Percentiles rank a stretch among this genome's conserved stretches.
These are phyloP conservation scores for Calonectria multiphialidica DNA, from an alignment of 2,329 filamentous ascomycete genomes.

Conservation along the genomic window DNA sequence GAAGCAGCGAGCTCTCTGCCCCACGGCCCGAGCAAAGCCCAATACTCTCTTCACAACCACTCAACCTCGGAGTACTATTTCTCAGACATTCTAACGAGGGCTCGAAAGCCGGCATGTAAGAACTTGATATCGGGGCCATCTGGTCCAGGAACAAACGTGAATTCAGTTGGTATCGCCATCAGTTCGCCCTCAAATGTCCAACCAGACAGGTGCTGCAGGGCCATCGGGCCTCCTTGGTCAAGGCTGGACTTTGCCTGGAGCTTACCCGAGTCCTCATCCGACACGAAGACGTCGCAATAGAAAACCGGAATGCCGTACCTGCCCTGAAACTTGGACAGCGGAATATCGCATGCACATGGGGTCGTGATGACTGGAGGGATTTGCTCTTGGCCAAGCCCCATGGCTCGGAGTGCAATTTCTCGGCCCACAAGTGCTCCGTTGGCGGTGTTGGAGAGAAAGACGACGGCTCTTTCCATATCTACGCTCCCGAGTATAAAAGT, in stretches of 20 bases:
- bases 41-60: background rate
- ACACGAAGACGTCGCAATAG: background rate
- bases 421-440: background rate
- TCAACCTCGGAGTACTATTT: background rate
- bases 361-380: background rate
- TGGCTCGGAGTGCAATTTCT: background rate
- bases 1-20: background rate
- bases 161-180: background rate
- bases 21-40: background rate
- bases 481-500: background rate
- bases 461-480: background rate
- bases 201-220: background rate
- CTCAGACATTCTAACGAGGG: background rate
- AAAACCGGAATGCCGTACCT: background rate
- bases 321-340: background rate
- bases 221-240: background rate
- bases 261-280: background rate
- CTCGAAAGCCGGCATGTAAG: background rate
- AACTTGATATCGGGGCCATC: background rate
- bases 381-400: background rate
- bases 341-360: background rate
- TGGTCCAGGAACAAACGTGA: background rate
- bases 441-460: constrained; percentile 11
- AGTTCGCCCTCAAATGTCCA: background rate
- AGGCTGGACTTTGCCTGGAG: background rate